A percentile compares a stretch with the other conserved stretches of the same genome.
These are phyloP conservation scores for Guyanaporus albipodus DNA, from an alignment of 768 basidiomycete genomes.

Conservation along the genomic window DNA sequence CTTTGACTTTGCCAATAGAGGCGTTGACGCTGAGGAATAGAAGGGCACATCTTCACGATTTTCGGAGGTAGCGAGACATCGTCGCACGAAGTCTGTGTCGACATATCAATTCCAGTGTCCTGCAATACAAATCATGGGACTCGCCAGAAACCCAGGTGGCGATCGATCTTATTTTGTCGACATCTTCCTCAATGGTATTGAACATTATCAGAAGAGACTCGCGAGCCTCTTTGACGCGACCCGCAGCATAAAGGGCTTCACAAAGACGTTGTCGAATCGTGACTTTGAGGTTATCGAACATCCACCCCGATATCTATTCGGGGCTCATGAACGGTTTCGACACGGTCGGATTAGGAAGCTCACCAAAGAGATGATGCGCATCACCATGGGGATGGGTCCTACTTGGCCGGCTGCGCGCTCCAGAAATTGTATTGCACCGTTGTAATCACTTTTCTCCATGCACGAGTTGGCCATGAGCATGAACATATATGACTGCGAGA, in stretches of 20 bases:
- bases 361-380: background rate
- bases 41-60: background rate
- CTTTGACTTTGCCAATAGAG: background rate
- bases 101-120: background rate
- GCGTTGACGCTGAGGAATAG: background rate
- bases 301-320: background rate
- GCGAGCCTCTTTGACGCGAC: background rate
- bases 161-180: background rate
- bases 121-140: background rate
- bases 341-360: background rate
- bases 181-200: background rate
- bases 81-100: background rate
- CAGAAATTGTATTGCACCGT: background rate
- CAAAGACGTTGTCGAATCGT: background rate
- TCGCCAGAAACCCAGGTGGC: background rate
- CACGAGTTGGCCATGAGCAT: background rate
- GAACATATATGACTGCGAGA: background rate
- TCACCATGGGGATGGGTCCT: background rate
- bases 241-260: background rate
- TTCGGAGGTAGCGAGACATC: background rate
- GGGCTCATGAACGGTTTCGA: background rate
- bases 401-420: background rate
- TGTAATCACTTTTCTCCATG: background rate
- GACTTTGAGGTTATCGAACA: background rate
- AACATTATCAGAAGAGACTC: background rate